Base-by-base conservation (phyloP, 805 yeast species). In the Yarrowia hollandica region DNA sequence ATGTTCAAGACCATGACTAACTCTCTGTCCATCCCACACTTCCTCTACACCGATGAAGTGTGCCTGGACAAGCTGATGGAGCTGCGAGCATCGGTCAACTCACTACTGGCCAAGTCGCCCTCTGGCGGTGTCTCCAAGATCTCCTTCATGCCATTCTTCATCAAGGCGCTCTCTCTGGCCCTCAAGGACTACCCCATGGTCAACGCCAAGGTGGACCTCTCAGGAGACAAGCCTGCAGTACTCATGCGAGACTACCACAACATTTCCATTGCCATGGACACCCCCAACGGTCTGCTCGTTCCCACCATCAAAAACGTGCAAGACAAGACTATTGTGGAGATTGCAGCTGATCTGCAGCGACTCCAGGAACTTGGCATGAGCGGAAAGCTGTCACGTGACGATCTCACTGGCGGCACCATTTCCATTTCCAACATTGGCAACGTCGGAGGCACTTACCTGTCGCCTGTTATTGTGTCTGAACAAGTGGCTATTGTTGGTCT, bases 191-290 rank as follows among this genome's bases (percentile, higher is more conserved):
- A 61, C 62, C 74, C 74, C 5, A 30, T 65, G 19, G 64, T 68
- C 21, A 70, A 70, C 57, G 62, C 71, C 26, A 60, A 63, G 33
- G 66, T 70, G 3, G 64, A 62, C 19, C 50, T 37, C 10, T 18
- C 30, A 4, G 60, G 60, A 16, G 62, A 60, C 39, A 63, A 61
- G 25, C 71, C 72, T 2, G 34, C 59, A 14, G 56, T 70, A 7
- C 60, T 67, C 41, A 52, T 46, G 57, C 64, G 72, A 7, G 59
- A 64, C 2, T 25, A 52, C 23, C 74, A 70, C 61, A 70, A 70
- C 54, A 69, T 70, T 35, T 68, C 71, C 18, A 62, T 70, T 18
- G 74, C 74, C 22, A 70, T 70, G 71, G 71, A 68, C 58, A 70
- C 73, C 9, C 72, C 72, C 6, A 37, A 50, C 5, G 74, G 74